phyloP scores from a whole-genome alignment of 805 yeast genomes.

The Barnettozyma wickerhamii region DNA sequence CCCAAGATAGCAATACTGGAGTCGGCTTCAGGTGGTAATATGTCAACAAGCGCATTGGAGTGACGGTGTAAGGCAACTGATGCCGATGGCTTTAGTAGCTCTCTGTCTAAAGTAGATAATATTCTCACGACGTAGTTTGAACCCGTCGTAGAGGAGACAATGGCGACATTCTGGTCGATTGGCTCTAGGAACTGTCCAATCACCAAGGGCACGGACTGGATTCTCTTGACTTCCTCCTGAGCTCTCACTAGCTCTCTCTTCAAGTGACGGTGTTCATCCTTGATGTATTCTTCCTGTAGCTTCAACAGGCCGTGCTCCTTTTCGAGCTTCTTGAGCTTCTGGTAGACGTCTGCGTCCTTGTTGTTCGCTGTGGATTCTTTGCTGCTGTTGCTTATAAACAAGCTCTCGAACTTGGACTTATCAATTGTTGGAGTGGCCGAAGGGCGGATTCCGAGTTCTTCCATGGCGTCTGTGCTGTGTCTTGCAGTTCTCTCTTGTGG shows the following conservation, averaged over 20 bases:
- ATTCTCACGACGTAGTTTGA: constrained; percentile 96
- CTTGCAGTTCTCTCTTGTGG: not conserved
- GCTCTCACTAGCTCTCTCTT: constrained; percentile 93
- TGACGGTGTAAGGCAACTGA: constrained; percentile 98
- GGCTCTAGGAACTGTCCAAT: constrained; percentile 98
- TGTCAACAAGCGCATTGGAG: constrained; percentile 95
- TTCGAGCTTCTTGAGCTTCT: constrained; percentile 81
- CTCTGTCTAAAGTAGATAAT: constrained; percentile 90
- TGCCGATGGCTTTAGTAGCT: constrained; percentile 87
- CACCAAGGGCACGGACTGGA: constrained; percentile 95
- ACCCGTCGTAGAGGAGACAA: constrained; percentile 96
- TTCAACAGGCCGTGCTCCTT: constrained; percentile 81
- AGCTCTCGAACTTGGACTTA: constrained; percentile 29
- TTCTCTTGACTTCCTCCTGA: constrained; percentile 96
- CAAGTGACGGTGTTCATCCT: constrained; percentile 96
- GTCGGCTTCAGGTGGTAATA: constrained; percentile 98
- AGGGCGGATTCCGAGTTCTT: constrained; percentile 54
- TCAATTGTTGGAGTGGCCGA: constrained; percentile 28
- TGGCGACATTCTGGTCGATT: constrained; percentile 93
- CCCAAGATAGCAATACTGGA: constrained; percentile 93
- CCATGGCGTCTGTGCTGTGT: constrained; percentile 36
- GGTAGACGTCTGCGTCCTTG: constrained; percentile 62
- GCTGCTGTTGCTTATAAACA: constrained; percentile 21
- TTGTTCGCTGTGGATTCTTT: constrained; percentile 4
- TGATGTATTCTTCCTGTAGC: constrained; percentile 93